Evolutionary conservation across 1,284 basidiomycete species (phyloP).

Genomic region (Naganishia sp.): DNA sequence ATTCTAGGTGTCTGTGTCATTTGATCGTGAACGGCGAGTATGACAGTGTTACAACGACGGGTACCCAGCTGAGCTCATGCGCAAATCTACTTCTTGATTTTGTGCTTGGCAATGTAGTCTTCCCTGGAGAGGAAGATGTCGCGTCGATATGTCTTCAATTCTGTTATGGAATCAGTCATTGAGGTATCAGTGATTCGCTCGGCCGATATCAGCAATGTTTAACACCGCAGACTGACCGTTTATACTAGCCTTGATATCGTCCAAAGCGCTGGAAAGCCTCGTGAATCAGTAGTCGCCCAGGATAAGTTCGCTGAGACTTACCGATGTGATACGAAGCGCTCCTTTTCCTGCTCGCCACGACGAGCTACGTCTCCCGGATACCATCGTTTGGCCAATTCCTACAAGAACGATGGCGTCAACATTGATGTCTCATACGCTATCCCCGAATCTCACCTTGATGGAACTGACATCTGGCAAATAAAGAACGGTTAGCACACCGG

Average conservation of each 20-base stretch:
- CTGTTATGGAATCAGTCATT: constrained; percentile 29
- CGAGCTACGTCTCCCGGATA: constrained; percentile 44
- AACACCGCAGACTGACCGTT: constrained; percentile 19
- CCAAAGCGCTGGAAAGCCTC: constrained; percentile 49
- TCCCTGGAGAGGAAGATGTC: constrained; percentile 49
- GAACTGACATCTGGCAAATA: constrained; percentile 46
- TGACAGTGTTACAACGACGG: too few species aligned
- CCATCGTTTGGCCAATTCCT: constrained; percentile 57
- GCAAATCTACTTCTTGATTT: constrained; percentile 1
- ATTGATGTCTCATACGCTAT: not conserved
- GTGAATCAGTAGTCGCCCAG: not conserved
- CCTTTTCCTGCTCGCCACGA: constrained; percentile 38
- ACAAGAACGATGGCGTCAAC: not conserved
- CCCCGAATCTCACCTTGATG: constrained; percentile 42
- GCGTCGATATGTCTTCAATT: constrained; percentile 54
- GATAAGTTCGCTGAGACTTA: constrained; percentile 30
- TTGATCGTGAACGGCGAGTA: too few species aligned
- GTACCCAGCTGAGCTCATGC: too few species aligned
- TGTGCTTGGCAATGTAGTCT: constrained; percentile 21
- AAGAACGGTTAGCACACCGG: not conserved
- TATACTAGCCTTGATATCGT: constrained; percentile 57
- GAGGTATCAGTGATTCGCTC: not conserved
- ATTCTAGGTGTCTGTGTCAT: too few species aligned
- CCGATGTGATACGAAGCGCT: constrained; percentile 48
- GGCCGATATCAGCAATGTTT: too few species aligned